These are phyloP conservation scores for Blastomyces gilchristii DNA, from an alignment of 2,329 filamentous ascomycete genomes.

Conservation along the genomic window DNA sequence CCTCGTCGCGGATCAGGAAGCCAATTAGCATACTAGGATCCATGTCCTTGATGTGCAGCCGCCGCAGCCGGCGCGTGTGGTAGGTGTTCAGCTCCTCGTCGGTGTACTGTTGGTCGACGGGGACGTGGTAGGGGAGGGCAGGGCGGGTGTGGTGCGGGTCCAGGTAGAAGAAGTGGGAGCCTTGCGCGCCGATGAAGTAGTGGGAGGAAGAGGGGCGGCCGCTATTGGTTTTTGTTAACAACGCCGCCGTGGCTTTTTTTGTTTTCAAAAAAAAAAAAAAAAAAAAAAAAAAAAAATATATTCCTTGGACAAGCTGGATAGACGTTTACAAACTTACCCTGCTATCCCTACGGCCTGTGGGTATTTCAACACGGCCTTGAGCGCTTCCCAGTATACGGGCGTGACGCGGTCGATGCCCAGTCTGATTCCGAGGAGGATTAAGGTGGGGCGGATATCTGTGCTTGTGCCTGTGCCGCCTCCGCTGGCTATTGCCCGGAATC, in stretches of 20 bases:
- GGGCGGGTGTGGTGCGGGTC: conserved; percentile 83
- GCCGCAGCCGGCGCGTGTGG: conserved; percentile 74
- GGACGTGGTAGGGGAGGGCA: conserved; percentile 53
- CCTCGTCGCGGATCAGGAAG: conserved; percentile 71
- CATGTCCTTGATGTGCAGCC: conserved; percentile 81
- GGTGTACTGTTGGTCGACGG: conserved; percentile 41
- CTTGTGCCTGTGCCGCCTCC: conserved; percentile 37
- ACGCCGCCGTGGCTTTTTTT: too few species aligned
- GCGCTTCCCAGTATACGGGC: conserved; percentile 87
- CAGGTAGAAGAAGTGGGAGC: conserved; percentile 79
- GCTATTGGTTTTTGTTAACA: conserved; percentile 36
- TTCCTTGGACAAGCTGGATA: too few species aligned
- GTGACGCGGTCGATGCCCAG: conserved; percentile 92
- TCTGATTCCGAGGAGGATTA: conserved; percentile 80
- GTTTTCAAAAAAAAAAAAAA: too few species aligned
- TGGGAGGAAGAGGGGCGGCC: conserved; percentile 85
- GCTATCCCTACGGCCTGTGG: conserved; percentile 92
- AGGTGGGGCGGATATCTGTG: conserved; percentile 52
- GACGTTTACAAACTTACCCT: conserved; percentile 52
- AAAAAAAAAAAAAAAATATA: too few species aligned
- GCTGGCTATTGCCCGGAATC: conserved; percentile 64
- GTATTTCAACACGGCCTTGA: conserved; percentile 74
- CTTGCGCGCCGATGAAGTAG: conserved; percentile 64
- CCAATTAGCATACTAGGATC: conserved; percentile 97
- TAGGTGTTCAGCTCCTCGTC: conserved; percentile 68